Base-by-base conservation (phyloP, 2,329 filamentous ascomycete species). In the Monilinia vaccinii-corymbosi region DNA sequence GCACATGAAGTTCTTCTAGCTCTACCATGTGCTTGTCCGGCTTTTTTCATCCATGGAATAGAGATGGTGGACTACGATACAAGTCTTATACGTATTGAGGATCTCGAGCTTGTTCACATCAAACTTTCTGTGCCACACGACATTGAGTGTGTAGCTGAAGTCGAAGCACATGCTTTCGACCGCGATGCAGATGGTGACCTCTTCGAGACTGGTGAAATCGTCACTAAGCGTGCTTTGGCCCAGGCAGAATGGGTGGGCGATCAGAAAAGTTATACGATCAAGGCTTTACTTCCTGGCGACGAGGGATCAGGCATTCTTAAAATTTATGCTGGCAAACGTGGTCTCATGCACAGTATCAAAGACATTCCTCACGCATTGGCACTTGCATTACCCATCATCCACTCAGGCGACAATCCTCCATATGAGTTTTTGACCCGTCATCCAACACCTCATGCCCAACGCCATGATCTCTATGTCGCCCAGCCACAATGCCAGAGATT, bases 341-440 rank as follows among this genome's bases (percentile, higher is more conserved):
- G 95, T 0, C 79, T 99, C 58, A 97, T 97, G 92, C 94, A 97
- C 75, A 95, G 89, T 64, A 93, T 94, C 77, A 94, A 94, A 73
- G 90, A 97, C 71, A 97, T 97, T 59, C 92, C 94, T 9, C 93
- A 99, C 71, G 87, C 92, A 2, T 77, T 99, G 58, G 92, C 93
- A 0, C 86, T 97, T 65, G 85, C 91, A 4, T 76, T 99, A n/a
- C 93, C 94, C 0, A 85, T 99, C 56, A 82, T 91, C 42, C 94
- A 99, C 73, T 87, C 85, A 0, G 94, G 94, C 62, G 88, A 93
- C 67, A 99, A 99, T 71, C 94, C 94, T 3, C 84, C 89, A 0
- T 99, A 96, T 73, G 91, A 96, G 61, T 99, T 97, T 73, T 81
- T 97, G 49, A 88, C 87, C 44, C 85, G 94, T 5, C 94, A 99